Evolutionary conservation across 192 early-diverging fungal species (phyloP).

Genomic region (Chytriomyces sp.): DNA sequence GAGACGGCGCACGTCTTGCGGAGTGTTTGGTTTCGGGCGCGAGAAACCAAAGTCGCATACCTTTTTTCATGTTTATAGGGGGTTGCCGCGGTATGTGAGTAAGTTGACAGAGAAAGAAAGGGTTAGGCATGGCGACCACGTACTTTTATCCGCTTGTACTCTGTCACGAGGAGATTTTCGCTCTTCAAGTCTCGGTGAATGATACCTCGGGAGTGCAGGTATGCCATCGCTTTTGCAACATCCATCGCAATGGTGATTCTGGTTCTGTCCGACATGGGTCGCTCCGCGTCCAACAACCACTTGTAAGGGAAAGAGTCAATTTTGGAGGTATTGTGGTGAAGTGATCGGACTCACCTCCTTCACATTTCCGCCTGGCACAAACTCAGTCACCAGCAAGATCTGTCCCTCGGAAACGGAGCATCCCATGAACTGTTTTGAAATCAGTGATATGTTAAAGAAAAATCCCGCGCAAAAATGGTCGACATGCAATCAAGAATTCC

Average conservation of each 20-base stretch:
- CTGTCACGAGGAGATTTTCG: conserved; percentile 49
- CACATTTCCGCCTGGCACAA: conserved; percentile 47
- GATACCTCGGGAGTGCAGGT: conserved; percentile 46
- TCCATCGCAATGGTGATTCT: conserved; percentile 47
- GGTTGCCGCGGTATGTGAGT: background rate
- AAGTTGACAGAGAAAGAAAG: background rate
- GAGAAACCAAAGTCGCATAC: conserved; percentile 53
- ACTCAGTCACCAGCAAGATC: conserved; percentile 48
- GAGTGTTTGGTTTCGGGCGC: conserved; percentile 29
- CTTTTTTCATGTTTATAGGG: conserved; percentile 16
- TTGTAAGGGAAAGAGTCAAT: background rate
- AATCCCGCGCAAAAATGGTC: background rate
- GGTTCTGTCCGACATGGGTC: conserved; percentile 26
- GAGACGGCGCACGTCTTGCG: conserved; percentile 34
- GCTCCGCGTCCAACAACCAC: conserved; percentile 37
- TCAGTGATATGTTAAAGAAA: background rate
- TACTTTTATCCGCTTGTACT: conserved; percentile 46
- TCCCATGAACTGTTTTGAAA: conserved; percentile 47
- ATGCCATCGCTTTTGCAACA: conserved; percentile 46
- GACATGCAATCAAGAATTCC: background rate
- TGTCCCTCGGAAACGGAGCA: conserved; percentile 37
- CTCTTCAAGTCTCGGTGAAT: conserved; percentile 52
- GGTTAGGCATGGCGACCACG: conserved; percentile 74
- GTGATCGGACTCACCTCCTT: conserved; percentile 28
- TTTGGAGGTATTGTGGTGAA: background rate